phyloP scores from a whole-genome alignment of 371 early-diverging fungal genomes.

The Mortierella sp. region DNA sequence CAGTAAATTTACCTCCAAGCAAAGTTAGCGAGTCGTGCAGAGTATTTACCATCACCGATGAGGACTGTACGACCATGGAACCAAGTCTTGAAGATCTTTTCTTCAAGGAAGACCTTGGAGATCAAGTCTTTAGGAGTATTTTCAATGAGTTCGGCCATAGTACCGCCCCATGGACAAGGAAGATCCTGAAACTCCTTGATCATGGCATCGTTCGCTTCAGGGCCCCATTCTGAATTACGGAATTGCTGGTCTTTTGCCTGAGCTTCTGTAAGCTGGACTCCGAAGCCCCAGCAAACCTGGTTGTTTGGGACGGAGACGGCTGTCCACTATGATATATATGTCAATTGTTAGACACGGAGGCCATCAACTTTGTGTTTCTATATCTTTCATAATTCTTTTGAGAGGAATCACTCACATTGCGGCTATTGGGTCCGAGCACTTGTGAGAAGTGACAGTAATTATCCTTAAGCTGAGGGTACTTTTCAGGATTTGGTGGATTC shows the following conservation, averaged over 20 bases:
- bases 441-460: conserved; percentile 6
- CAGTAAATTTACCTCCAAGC: background rate
- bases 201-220: conserved; percentile 31
- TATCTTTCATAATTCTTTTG: no score
- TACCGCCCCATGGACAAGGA: conserved; percentile 19
- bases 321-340: conserved; percentile 7
- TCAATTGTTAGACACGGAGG: no score
- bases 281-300: conserved; percentile 28
- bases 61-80: conserved; percentile 10
- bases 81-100: conserved; percentile 9
- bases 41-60: conserved; percentile 9
- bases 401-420: conserved; percentile 6
- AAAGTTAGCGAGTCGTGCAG: background rate
- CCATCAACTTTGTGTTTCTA: background rate
- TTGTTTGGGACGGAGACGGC: conserved; percentile 18
- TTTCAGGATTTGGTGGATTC: conserved; percentile 11
- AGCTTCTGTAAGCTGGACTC: conserved; percentile 4
- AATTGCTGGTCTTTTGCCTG: conserved; percentile 17
- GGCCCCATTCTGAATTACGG: conserved; percentile 41
- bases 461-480: conserved; percentile 20
- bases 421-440: conserved; percentile 12
- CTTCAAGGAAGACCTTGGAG: conserved; percentile 7
- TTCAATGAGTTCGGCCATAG: conserved; percentile 10
- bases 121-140: background rate
- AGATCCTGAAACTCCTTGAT: conserved; percentile 15